Conservation (phyloP, 1,284 basidiomycete species). For the Ceratobasidium papillatum region DNA sequence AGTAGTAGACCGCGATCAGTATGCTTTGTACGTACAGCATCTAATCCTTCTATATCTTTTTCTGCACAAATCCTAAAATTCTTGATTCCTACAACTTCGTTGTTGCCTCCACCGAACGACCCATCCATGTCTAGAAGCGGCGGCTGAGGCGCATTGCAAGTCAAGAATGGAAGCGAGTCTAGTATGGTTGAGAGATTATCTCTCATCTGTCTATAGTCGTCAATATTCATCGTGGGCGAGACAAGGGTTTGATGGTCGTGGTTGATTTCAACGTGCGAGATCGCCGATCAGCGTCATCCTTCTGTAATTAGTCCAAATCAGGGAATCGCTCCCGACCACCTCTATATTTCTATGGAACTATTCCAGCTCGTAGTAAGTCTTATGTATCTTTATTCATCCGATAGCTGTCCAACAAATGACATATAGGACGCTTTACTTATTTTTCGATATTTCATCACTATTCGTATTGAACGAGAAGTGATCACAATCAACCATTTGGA, state of each 20-base stretch:
- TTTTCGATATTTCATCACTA: too few species aligned
- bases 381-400: too few species aligned
- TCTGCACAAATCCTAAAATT: slow-evolving; percentile 40
- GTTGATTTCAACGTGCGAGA: background rate
- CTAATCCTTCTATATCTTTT: slow-evolving; percentile 42
- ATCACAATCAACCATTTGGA: too few species aligned
- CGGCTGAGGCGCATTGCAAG: slow-evolving; percentile 6
- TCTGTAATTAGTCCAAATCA: slow-evolving; percentile 29
- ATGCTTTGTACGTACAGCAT: slow-evolving; percentile 18
- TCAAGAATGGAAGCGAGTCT: slow-evolving; percentile 25
- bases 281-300: slow-evolving; percentile 9
- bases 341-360: too few species aligned
- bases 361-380: too few species aligned
- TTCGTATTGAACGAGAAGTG: too few species aligned
- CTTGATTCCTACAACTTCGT: slow-evolving; percentile 41
- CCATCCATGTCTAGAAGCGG: slow-evolving; percentile 36
- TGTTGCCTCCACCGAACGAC: background rate
- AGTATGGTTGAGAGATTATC: slow-evolving; percentile 21
- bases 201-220: slow-evolving; percentile 40
- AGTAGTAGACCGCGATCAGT: background rate
- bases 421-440: too few species aligned
- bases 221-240: slow-evolving; percentile 21
- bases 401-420: too few species aligned
- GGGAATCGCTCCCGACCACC: background rate
- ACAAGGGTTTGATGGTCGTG: slow-evolving; percentile 11